phyloP scores from a whole-genome alignment of 495 filamentous ascomycete genomes.

The Pyrenula aspistea region DNA sequence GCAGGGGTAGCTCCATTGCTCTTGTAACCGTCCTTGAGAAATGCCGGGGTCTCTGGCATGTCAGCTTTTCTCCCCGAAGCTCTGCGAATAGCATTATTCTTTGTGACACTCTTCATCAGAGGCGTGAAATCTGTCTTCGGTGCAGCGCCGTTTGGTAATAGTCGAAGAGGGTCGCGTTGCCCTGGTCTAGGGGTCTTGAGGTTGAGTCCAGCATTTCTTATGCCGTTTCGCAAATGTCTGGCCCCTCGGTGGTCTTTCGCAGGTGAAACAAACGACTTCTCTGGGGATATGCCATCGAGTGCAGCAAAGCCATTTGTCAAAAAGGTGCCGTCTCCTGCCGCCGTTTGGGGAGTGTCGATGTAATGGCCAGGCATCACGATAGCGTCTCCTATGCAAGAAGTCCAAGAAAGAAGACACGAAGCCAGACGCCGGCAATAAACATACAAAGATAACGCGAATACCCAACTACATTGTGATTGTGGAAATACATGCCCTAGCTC shows the following conservation, averaged over 20 bases:
- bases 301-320: slow-evolving; percentile 54
- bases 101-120: slow-evolving; percentile 77
- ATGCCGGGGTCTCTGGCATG: slow-evolving; percentile 58
- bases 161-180: slow-evolving; percentile 48
- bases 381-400: neutral
- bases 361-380: slow-evolving; percentile 33
- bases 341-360: slow-evolving; percentile 67
- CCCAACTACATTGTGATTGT: neutral
- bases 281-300: slow-evolving; percentile 60
- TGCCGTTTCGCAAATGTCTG: slow-evolving; percentile 53
- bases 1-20: slow-evolving; percentile 52
- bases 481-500: neutral
- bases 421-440: neutral
- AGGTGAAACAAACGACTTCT: slow-evolving; percentile 77
- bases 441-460: neutral
- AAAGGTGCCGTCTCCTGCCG: slow-evolving; percentile 65
- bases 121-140: slow-evolving; percentile 82
- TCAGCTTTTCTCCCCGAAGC: slow-evolving; percentile 39
- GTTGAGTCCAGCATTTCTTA: slow-evolving; percentile 50
- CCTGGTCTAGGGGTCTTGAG: slow-evolving; percentile 59
- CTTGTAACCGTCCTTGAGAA: slow-evolving; percentile 45
- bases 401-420: neutral
- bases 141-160: slow-evolving; percentile 44
- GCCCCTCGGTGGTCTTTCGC: slow-evolving; percentile 40
- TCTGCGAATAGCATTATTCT: slow-evolving; percentile 58